phyloP scores from a whole-genome alignment of 768 basidiomycete genomes.

The Pilatotrama ljubarskyi region DNA sequence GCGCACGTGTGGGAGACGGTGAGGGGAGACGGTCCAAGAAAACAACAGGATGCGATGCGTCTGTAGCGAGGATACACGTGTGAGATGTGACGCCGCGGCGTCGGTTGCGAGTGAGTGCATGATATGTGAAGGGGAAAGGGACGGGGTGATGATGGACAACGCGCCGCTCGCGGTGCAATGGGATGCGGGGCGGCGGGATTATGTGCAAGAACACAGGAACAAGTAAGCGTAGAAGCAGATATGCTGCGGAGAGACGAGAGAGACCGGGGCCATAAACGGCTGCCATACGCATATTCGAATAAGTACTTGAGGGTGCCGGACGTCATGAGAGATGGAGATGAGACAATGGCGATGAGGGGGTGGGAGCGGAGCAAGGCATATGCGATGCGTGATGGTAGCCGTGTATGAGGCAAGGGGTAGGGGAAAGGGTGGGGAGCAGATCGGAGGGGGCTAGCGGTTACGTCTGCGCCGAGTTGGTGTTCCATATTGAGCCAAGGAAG shows the following conservation, averaged over 20 bases:
- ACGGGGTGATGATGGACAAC: neutral
- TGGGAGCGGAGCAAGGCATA: neutral
- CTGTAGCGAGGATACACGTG: conserved; percentile 15
- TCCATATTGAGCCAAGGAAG: conserved; percentile 67
- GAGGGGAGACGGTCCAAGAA: conserved; percentile 6
- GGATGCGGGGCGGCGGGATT: conserved; percentile 9
- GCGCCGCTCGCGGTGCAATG: neutral
- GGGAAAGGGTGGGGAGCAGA: neutral
- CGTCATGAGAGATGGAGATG: neutral
- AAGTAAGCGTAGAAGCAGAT: conserved; percentile 12
- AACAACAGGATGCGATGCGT: conserved; percentile 16
- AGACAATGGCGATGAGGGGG: neutral
- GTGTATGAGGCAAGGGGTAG: neutral
- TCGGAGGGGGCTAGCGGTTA: neutral
- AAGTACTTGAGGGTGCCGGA: conserved; percentile 10
- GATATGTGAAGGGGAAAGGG: neutral
- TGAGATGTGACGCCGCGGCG: neutral
- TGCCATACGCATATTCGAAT: conserved; percentile 24
- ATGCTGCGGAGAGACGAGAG: neutral
- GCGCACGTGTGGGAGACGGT: conserved; percentile 2
- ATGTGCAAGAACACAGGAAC: conserved; percentile 9
- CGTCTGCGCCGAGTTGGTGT: conserved; percentile 16
- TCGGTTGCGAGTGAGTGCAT: conserved; percentile 1
- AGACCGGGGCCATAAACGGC: conserved; percentile 8
- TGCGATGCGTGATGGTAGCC: conserved; percentile 13